Conservation (phyloP, 176 grass and related monocot genomes). For the Dactylis glomerata region DNA sequence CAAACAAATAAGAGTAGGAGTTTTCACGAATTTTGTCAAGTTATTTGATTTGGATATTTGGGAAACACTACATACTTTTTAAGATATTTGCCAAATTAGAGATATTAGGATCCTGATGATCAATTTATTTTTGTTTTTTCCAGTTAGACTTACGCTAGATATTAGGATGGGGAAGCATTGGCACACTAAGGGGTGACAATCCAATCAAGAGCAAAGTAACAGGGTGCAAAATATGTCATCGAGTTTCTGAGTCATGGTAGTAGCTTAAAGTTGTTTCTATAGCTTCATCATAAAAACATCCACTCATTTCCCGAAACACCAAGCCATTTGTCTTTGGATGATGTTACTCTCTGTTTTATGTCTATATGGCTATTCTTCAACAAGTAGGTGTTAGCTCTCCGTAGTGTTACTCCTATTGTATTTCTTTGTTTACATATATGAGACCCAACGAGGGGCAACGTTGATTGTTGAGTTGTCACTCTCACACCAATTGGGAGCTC, state of each 20-base stretch:
- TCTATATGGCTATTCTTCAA: background rate
- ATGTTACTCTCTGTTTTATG: background rate
- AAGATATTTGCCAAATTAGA: too few relatives aligned
- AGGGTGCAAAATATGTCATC: background rate
- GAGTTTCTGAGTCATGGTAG: background rate
- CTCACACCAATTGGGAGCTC: background rate
- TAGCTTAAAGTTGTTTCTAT: background rate
- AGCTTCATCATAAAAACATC: background rate
- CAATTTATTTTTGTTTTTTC: too few relatives aligned
- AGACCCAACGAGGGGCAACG: too few relatives aligned
- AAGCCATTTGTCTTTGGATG: background rate
- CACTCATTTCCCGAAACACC: background rate
- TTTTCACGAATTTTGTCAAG: too few relatives aligned
- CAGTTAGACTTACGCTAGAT: background rate
- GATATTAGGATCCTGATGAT: too few relatives aligned
- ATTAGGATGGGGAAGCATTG: background rate
- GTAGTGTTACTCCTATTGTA: too few relatives aligned
- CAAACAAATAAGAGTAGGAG: background rate
- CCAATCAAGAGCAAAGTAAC: background rate
- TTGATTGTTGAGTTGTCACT: background rate
- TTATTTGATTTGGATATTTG: too few relatives aligned
- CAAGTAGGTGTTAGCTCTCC: too few relatives aligned
- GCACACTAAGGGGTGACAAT: background rate
- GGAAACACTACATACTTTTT: too few relatives aligned
- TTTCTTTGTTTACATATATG: too few relatives aligned